These are phyloP conservation scores for Phytophthora pinifolia DNA, from an alignment of 352 stramenopile genomes.

Conservation along the genomic window DNA sequence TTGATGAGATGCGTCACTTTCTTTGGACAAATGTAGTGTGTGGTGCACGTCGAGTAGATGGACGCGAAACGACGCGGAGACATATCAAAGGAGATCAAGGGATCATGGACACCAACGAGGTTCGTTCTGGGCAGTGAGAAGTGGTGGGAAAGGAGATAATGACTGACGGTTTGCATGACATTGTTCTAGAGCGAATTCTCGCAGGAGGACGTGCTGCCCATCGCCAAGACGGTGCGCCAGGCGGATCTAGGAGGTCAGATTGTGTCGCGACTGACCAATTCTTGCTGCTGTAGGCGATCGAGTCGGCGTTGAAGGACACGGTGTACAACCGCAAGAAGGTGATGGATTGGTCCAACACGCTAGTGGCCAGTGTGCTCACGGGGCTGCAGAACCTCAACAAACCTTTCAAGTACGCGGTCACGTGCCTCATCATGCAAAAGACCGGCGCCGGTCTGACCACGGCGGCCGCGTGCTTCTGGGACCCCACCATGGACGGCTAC, in stretches of 20 bases:
- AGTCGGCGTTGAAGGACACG: slow-evolving; percentile 73
- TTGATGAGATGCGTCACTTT: slow-evolving; percentile 6
- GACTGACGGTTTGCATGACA: background rate
- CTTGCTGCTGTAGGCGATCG: slow-evolving; percentile 51
- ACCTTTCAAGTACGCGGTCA: slow-evolving; percentile 85
- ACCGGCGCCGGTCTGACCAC: slow-evolving; percentile 73
- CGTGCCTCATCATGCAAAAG: slow-evolving; percentile 88
- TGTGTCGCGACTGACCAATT: background rate
- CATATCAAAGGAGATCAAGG: slow-evolving; percentile 4
- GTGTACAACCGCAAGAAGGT: slow-evolving; percentile 89
- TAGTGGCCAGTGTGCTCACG: slow-evolving; percentile 77
- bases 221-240: slow-evolving; percentile 59
- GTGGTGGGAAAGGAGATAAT: background rate
- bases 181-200: slow-evolving; percentile 69
- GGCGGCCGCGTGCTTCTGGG: slow-evolving; percentile 75
- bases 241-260: background rate
- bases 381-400: slow-evolving; percentile 88
- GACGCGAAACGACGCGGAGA: slow-evolving; percentile 29
- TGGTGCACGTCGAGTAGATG: background rate
- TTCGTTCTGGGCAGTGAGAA: background rate
- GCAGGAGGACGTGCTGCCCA: slow-evolving; percentile 74
- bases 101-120: slow-evolving; percentile 55
- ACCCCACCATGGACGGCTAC: slow-evolving; percentile 72
- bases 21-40: slow-evolving; percentile 8
- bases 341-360: slow-evolving; percentile 82